Conservation (phyloP, 2,329 filamentous ascomycete species). For the Rhytidhysteron rufulum region DNA sequence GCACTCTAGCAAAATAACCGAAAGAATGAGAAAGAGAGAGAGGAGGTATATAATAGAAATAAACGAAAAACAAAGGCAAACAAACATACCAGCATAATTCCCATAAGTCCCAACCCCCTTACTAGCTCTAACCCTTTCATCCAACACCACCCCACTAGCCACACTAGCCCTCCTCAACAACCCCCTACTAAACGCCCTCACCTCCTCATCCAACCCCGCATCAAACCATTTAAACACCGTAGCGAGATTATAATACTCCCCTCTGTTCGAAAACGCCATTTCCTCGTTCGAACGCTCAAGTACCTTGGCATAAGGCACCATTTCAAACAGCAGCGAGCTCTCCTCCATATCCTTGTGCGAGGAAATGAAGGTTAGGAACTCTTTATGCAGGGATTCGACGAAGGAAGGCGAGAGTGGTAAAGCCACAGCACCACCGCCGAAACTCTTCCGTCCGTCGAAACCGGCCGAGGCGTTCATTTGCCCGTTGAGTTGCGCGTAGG, state of each 20-base stretch:
- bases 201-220: slow-evolving; percentile 17
- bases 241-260: slow-evolving; percentile 29
- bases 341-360: slow-evolving; percentile 18
- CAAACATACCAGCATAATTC: slow-evolving; percentile 29
- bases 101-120: slow-evolving; percentile 29
- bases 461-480: slow-evolving; percentile 23
- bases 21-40: not conserved
- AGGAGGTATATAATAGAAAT: no score
- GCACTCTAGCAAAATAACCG: not conserved
- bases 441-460: slow-evolving; percentile 36
- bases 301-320: slow-evolving; percentile 3
- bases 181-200: slow-evolving; percentile 21
- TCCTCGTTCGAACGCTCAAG: slow-evolving; percentile 2
- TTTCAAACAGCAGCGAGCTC: slow-evolving; percentile 11
- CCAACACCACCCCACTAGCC: slow-evolving; percentile 12
- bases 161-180: slow-evolving; percentile 23
- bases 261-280: slow-evolving; percentile 4
- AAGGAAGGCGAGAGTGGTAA: slow-evolving; percentile 24
- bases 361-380: slow-evolving; percentile 24
- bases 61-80: no score
- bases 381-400: slow-evolving; percentile 19
- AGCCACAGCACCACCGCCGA: slow-evolving; percentile 34
- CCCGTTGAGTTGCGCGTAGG: slow-evolving; percentile 31
- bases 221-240: slow-evolving; percentile 28
- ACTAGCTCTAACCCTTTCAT: slow-evolving; percentile 10